These are phyloP conservation scores for Phtheirospermum japonicum DNA, from an alignment of 257 asterid species.

Conservation along the genomic window DNA sequence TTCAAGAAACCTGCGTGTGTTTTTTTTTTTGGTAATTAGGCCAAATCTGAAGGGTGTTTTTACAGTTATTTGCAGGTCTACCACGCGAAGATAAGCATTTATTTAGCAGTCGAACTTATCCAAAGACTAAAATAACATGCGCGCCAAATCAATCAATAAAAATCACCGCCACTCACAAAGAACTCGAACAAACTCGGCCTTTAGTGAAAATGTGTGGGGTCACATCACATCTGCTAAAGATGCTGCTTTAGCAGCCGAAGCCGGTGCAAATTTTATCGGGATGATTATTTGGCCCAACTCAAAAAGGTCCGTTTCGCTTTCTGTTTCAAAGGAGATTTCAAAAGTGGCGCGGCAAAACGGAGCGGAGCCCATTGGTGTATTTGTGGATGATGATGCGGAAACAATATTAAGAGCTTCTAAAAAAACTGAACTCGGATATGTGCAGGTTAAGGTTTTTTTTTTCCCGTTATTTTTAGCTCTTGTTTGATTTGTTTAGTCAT, in stretches of 20 bases:
- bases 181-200: constrained; percentile 39
- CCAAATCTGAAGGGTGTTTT: no score
- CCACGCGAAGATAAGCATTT: constrained; percentile 30
- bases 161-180: constrained; percentile 32
- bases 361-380: constrained; percentile 88
- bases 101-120: constrained; percentile 22
- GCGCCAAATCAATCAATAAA: constrained; percentile 31
- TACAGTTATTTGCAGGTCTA: constrained; percentile 34
- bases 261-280: constrained; percentile 88
- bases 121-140: constrained; percentile 34
- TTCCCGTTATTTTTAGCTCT: no score
- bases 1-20: no score
- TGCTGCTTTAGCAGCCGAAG: constrained; percentile 93
- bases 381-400: constrained; percentile 81
- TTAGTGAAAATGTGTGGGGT: constrained; percentile 93
- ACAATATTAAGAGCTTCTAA: constrained; percentile 68
- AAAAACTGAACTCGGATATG: constrained; percentile 74
- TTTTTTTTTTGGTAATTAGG: no score
- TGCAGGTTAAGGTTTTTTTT: constrained; percentile 54
- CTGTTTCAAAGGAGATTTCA: constrained; percentile 84
- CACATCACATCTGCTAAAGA: constrained; percentile 78
- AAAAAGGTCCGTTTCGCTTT: constrained; percentile 68
- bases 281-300: constrained; percentile 96
- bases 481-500: no score
- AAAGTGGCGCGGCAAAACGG: constrained; percentile 67